A percentile compares a stretch with the other conserved stretches of the same genome.
Conservation (phyloP, 2,329 filamentous ascomycete genomes). For the Pseudogymnoascus sp. region DNA sequence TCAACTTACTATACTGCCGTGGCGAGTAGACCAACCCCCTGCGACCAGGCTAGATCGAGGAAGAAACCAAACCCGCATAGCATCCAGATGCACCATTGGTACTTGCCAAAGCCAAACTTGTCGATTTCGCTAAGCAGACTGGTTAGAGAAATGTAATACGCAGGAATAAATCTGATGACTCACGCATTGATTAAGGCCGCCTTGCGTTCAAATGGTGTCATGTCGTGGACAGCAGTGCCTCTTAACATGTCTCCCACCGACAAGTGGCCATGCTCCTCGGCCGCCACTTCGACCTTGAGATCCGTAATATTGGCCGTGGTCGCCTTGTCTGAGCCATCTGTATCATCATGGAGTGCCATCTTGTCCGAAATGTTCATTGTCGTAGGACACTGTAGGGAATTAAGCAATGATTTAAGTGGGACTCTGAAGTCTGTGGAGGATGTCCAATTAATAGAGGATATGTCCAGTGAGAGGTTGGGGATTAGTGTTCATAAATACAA, state of each 20-base stretch:
- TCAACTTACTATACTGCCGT: conserved; percentile 15
- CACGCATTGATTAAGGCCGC: not conserved
- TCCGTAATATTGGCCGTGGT: not conserved
- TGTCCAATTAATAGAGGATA: not conserved
- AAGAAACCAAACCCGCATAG: conserved; percentile 25
- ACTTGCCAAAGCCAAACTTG: conserved; percentile 20
- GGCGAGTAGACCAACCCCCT: conserved; percentile 21
- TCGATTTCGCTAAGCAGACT: conserved; percentile 15
- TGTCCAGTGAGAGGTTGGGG: not conserved
- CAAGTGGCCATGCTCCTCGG: not conserved
- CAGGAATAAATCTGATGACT: not conserved
- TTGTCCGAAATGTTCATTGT: not conserved
- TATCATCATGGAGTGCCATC: not conserved
- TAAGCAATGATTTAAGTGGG: not conserved
- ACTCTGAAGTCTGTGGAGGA: not conserved
- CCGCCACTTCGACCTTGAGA: not conserved
- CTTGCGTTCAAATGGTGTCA: conserved; percentile 3
- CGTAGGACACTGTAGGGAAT: not conserved
- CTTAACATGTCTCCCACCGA: not conserved
- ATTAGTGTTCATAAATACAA: not conserved
- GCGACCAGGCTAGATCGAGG: conserved; percentile 22
- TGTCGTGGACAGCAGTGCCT: not conserved
- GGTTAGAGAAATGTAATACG: not conserved
- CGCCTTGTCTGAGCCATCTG: not conserved
- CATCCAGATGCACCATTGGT: conserved; percentile 24